A percentile compares a stretch with the other conserved stretches of the same genome.
These are phyloP conservation scores for Fraxinus nigra DNA, from an alignment of 305 asterid genomes.

Conservation along the genomic window DNA sequence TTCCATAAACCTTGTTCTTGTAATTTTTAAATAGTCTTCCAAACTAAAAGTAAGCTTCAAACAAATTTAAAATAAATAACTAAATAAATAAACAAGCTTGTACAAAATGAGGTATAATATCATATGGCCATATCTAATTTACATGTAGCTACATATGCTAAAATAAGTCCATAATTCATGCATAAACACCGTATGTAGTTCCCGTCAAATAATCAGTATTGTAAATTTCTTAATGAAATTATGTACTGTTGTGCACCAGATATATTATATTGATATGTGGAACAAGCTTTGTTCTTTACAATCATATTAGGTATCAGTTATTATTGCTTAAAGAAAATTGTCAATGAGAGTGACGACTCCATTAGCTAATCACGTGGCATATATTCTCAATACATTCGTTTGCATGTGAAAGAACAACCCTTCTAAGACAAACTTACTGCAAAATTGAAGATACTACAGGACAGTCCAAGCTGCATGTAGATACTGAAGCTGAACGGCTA, in stretches of 20 bases:
- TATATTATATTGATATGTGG: background rate
- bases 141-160: background rate
- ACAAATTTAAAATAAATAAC: background rate
- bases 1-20: background rate
- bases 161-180: background rate
- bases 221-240: background rate
- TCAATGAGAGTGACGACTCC: background rate
- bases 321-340: background rate
- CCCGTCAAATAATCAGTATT: background rate
- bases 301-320: background rate
- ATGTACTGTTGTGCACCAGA: background rate
- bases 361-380: background rate
- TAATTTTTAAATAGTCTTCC: background rate
- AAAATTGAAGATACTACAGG: conserved; percentile 75
- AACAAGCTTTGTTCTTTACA: background rate
- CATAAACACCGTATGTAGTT: background rate
- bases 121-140: background rate
- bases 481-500: conserved; percentile 58
- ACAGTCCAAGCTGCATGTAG: conserved; percentile 83
- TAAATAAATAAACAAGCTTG: background rate
- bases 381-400: background rate
- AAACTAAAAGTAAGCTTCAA: background rate
- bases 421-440: conserved; percentile 53
- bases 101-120: background rate
- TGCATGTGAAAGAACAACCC: background rate